Evolutionary conservation across 2,329 filamentous ascomycete species (phyloP).

Genomic region (Cercospora brassicicola): DNA sequence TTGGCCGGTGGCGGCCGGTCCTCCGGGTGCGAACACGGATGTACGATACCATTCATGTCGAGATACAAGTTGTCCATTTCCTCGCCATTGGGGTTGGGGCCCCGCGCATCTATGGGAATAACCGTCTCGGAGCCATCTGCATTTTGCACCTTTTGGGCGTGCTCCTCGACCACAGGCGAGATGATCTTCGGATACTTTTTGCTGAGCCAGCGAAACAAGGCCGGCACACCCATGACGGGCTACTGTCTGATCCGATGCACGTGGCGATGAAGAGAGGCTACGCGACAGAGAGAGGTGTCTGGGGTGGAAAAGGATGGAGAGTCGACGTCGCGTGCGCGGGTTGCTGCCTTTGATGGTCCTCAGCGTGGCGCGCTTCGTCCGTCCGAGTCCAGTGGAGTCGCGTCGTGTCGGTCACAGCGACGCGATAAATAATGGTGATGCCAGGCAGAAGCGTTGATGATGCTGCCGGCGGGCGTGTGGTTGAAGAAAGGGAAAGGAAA

Average conservation of each 20-base stretch:
- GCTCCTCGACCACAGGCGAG: slow-evolving; percentile 83
- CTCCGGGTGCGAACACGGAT: slow-evolving; percentile 97
- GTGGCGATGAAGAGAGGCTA: slow-evolving; percentile 2
- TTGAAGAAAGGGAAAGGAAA: background rate
- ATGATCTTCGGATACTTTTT: slow-evolving; percentile 98
- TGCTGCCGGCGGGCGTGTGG: slow-evolving; percentile 20
- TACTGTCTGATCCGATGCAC: background rate
- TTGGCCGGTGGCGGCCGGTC: slow-evolving; percentile 86
- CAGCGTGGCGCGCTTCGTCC: slow-evolving; percentile 6
- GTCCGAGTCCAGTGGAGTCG: slow-evolving; percentile 7
- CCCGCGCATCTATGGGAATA: slow-evolving; percentile 80
- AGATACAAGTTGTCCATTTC: slow-evolving; percentile 98
- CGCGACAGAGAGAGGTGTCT: slow-evolving; percentile 4
- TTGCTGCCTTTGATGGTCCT: slow-evolving; percentile 14
- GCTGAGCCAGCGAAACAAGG: slow-evolving; percentile 93
- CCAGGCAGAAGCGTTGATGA: slow-evolving; percentile 17
- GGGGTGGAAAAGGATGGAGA: slow-evolving; percentile 4
- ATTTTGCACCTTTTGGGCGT: slow-evolving; percentile 72
- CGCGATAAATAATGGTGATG: background rate
- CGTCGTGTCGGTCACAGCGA: slow-evolving; percentile 2
- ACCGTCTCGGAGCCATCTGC: slow-evolving; percentile 76
- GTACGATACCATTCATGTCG: slow-evolving; percentile 99
- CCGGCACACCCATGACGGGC: slow-evolving; percentile 81
- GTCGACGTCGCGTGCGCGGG: slow-evolving; percentile 17
- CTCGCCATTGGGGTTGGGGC: slow-evolving; percentile 92